Percentiles rank a stretch among this genome's conserved stretches.
phyloP scores from a whole-genome alignment of 2,329 filamentous ascomycete species.

The Cryphonectria japonica region DNA sequence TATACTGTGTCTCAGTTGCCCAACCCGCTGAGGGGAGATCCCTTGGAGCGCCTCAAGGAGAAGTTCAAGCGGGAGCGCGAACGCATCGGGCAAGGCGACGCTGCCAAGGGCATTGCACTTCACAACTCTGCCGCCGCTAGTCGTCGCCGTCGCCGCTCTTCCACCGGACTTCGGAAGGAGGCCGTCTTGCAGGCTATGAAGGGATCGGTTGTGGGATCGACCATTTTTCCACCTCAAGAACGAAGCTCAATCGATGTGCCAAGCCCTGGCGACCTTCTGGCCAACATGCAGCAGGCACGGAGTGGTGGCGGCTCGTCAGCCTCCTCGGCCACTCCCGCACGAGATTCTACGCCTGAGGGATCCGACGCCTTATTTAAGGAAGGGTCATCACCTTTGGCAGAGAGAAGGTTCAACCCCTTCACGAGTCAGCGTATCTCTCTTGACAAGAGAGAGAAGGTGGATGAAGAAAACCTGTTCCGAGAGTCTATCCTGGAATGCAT shows the following conservation, averaged over 20 bases:
- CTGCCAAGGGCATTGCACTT: constrained; percentile 89
- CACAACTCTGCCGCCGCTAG: constrained; percentile 75
- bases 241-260: constrained; percentile 52
- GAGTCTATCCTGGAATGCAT: constrained; percentile 93
- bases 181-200: constrained; percentile 71
- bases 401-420: constrained; percentile 60
- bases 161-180: constrained; percentile 77
- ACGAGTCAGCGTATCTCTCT: constrained; percentile 55
- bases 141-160: constrained; percentile 69
- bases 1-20: constrained; percentile 91
- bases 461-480: constrained; percentile 88
- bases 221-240: constrained; percentile 46
- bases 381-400: constrained; percentile 51
- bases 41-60: constrained; percentile 83
- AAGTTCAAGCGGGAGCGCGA: constrained; percentile 89
- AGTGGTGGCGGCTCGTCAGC: constrained; percentile 53
- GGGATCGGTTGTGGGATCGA: constrained; percentile 49
- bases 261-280: constrained; percentile 77
- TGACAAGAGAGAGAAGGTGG: constrained; percentile 78
- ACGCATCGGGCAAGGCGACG: constrained; percentile 77
- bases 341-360: constrained; percentile 33
- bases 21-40: constrained; percentile 83
- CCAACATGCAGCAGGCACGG: constrained; percentile 74
- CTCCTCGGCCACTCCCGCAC: constrained; percentile 35
- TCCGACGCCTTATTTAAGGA: constrained; percentile 41